Evolutionary conservation across 768 basidiomycete species (phyloP).

Genomic region (Lyophyllum atratum): DNA sequence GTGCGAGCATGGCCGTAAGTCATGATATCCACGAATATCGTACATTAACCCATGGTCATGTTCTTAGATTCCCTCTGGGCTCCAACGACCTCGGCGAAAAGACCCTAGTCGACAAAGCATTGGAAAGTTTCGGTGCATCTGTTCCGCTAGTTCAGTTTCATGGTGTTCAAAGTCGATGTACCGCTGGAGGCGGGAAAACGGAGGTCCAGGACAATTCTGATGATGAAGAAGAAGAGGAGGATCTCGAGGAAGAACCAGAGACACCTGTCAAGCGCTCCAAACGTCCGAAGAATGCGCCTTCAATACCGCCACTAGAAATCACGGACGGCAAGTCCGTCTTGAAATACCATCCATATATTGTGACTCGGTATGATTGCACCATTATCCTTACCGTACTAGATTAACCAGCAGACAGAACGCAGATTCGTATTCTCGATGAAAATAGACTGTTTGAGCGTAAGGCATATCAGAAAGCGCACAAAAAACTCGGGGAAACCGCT

Average conservation of each 20-base stretch:
- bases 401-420: conserved; percentile 22
- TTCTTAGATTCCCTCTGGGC: conserved; percentile 4
- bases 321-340: conserved; percentile 16
- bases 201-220: neutral
- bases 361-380: conserved; percentile 25
- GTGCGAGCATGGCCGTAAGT: conserved; percentile 14
- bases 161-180: conserved; percentile 23
- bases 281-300: neutral
- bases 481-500: conserved; percentile 19
- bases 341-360: conserved; percentile 31
- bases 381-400: neutral
- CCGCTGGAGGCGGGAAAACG: neutral
- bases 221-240: neutral
- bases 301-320: neutral
- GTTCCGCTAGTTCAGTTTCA: conserved; percentile 34
- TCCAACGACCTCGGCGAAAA: neutral
- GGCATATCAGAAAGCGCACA: conserved; percentile 26
- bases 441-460: conserved; percentile 24
- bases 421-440: conserved; percentile 30
- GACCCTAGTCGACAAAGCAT: neutral
- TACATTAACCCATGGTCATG: neutral
- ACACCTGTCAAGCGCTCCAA: neutral
- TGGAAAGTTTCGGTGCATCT: conserved; percentile 27
- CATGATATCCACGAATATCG: neutral
- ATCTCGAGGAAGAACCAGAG: neutral